Percentiles rank a stretch among this genome's conserved stretches.
phyloP scores from a whole-genome alignment of 2,329 filamentous ascomycete genomes.

The Colletotrichum sojae region DNA sequence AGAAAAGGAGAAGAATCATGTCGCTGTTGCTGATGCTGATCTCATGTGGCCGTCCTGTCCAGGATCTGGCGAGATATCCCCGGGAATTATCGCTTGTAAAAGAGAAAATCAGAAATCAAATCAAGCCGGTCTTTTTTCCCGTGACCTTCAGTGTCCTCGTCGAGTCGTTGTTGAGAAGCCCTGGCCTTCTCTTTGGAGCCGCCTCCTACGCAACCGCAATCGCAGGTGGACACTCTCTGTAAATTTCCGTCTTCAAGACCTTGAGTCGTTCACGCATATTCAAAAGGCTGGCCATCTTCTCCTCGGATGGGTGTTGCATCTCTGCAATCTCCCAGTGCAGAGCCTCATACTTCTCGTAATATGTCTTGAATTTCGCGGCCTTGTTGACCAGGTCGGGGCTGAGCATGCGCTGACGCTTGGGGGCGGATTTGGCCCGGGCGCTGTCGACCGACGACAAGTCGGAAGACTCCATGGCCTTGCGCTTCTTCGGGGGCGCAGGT shows the following conservation, averaged over 20 bases:
- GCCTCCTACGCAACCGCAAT: constrained; percentile 41
- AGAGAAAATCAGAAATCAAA: constrained; percentile 23
- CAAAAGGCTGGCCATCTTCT: constrained; percentile 65
- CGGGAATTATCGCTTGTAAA: constrained; percentile 35
- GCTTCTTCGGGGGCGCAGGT: constrained; percentile 58
- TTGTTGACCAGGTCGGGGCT: constrained; percentile 65
- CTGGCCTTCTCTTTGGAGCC: background rate
- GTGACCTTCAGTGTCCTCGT: constrained; percentile 16
- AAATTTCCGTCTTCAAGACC: constrained; percentile 72
- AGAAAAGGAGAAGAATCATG: constrained; percentile 19
- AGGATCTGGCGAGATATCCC: constrained; percentile 33
- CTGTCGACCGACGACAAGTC: constrained; percentile 36
- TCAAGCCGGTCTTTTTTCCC: constrained; percentile 15
- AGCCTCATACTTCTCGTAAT: constrained; percentile 69
- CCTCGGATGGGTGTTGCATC: constrained; percentile 64
- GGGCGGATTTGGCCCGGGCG: constrained; percentile 40
- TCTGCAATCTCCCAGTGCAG: constrained; percentile 69
- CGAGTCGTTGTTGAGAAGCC: constrained; percentile 14
- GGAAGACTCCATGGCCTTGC: constrained; percentile 52
- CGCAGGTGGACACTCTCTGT: constrained; percentile 58
- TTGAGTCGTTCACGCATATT: constrained; percentile 69
- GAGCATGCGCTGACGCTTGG: constrained; percentile 57
- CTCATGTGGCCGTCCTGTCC: constrained; percentile 37
- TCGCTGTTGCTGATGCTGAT: constrained; percentile 41
- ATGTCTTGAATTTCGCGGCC: constrained; percentile 69